These are phyloP conservation scores for Heliosperma pusillum DNA, from an alignment of 148 eudicot species.

Conservation along the genomic window DNA sequence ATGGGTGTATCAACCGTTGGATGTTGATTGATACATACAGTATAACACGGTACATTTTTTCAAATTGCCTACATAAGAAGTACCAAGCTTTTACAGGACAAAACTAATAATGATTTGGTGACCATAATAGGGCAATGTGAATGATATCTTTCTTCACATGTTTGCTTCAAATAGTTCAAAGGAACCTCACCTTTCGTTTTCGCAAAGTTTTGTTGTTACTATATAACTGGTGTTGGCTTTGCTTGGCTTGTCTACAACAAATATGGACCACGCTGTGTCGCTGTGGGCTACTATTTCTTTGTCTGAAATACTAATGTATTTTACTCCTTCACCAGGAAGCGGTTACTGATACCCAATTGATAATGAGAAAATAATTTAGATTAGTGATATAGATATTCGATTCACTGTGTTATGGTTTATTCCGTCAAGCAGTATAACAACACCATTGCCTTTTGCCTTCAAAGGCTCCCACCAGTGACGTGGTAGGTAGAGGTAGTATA, in stretches of 20 bases:
- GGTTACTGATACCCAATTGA: no score
- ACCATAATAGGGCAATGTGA: background rate
- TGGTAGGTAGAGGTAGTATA: no score
- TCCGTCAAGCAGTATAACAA: no score
- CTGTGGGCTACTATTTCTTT: background rate
- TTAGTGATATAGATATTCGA: no score
- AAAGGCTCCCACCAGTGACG: no score
- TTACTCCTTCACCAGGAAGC: background rate
- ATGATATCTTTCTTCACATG: background rate
- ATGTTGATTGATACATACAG: conserved; percentile 1
- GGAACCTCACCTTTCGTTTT: background rate
- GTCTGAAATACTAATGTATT: background rate
- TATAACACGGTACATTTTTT: background rate
- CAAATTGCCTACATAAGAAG: conserved; percentile 1
- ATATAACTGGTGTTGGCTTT: background rate
- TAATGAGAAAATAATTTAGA: no score
- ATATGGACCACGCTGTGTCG: background rate
- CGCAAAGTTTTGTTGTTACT: background rate
- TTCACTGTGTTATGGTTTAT: no score
- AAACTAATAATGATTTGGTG: background rate
- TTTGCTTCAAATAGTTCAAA: background rate
- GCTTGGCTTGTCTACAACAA: background rate
- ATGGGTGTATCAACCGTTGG: background rate
- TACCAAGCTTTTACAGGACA: background rate
- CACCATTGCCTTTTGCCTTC: no score